These are phyloP conservation scores for Alternaria sp. DNA, from an alignment of 2,329 filamentous ascomycete genomes.

Conservation along the genomic window DNA sequence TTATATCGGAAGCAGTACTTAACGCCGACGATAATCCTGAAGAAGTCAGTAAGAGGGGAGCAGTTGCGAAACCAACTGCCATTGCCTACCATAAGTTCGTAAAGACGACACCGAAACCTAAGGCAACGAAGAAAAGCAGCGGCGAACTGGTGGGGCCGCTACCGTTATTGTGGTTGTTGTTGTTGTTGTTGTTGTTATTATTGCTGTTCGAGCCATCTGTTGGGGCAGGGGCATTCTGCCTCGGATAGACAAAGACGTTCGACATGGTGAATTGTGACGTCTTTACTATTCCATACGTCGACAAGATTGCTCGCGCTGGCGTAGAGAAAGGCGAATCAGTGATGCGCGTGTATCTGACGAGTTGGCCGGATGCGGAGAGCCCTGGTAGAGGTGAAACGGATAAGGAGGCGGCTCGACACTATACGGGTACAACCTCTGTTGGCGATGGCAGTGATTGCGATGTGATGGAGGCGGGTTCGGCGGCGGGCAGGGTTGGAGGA, in stretches of 20 bases:
- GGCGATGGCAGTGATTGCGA: constrained; percentile 1
- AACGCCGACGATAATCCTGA: constrained; percentile 98
- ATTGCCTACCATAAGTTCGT: constrained; percentile 87
- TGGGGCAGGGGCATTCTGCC: constrained; percentile 12
- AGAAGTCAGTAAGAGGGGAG: constrained; percentile 32
- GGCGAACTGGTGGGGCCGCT: constrained; percentile 72
- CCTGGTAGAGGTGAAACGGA: constrained; percentile 13
- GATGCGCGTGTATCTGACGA: constrained; percentile 2
- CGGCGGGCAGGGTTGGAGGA: constrained; percentile 3
- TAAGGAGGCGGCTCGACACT: constrained; percentile 1
- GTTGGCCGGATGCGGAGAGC: constrained; percentile 19
- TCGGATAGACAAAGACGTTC: constrained; percentile 2
- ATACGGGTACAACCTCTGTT: constrained; percentile 6
- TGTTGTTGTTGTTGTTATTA: constrained; percentile 46
- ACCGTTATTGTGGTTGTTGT: constrained; percentile 45
- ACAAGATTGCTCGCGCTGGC: neutral
- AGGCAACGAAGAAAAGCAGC: constrained; percentile 88
- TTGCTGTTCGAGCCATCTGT: constrained; percentile 13
- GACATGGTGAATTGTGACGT: constrained; percentile 21
- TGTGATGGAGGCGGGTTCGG: constrained; percentile 1
- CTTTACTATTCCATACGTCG: constrained; percentile 22
- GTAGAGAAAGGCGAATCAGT: constrained; percentile 6
- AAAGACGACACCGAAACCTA: constrained; percentile 97
- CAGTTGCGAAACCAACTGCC: neutral
- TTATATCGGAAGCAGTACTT: constrained; percentile 99